These are phyloP conservation scores for Tricholoma saponaceum DNA, from an alignment of 768 basidiomycete genomes.

Conservation along the genomic window DNA sequence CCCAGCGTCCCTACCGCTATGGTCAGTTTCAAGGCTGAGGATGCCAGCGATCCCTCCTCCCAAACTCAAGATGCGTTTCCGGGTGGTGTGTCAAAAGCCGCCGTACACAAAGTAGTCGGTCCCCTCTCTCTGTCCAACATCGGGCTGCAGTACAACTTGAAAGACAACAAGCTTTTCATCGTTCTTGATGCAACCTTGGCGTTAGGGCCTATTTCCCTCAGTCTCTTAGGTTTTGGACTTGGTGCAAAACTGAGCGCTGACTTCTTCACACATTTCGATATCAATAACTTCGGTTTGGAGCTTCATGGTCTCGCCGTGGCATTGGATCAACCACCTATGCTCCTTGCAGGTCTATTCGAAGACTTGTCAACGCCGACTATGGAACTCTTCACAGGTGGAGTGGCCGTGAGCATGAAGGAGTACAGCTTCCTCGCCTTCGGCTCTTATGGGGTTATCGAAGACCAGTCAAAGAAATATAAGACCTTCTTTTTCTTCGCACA, in stretches of 20 bases:
- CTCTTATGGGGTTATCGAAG: background rate
- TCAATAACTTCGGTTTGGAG: background rate
- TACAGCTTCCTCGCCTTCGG: too few species aligned
- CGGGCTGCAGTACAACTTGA: background rate
- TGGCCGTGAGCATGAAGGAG: too few species aligned
- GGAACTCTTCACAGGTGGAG: too few species aligned
- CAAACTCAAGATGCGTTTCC: background rate
- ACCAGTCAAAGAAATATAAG: background rate
- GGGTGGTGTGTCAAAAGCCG: background rate
- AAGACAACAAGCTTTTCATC: background rate
- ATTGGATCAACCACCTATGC: background rate
- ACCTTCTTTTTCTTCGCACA: conserved; percentile 3
- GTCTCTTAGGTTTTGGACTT: conserved; percentile 1
- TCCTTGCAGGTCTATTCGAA: background rate
- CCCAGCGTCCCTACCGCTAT: background rate
- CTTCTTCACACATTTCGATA: background rate
- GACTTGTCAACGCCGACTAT: too few species aligned
- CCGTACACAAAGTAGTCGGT: background rate
- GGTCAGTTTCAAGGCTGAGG: background rate
- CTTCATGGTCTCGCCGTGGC: background rate
- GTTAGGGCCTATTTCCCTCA: background rate
- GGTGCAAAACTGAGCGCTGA: background rate
- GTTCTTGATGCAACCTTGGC: conserved; percentile 3
- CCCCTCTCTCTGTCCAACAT: background rate
- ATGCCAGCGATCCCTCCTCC: background rate